phyloP scores from a whole-genome alignment of 805 yeast genomes.

The Millerozyma acaciae region DNA sequence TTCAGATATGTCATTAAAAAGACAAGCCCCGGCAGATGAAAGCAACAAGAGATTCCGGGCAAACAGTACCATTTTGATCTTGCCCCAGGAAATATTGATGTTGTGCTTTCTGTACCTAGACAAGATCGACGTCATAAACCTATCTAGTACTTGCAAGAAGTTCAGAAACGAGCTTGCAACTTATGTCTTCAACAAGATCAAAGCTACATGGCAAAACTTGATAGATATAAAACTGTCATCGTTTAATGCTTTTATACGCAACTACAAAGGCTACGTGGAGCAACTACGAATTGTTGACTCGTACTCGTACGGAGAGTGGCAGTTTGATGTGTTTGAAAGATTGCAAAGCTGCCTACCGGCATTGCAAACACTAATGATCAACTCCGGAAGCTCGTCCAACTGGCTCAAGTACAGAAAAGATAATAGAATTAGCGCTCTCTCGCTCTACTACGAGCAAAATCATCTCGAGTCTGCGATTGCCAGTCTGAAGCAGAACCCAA shows the following conservation, averaged over 20 bases:
- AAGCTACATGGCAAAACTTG: conserved; percentile 25
- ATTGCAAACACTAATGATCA: conserved; percentile 22
- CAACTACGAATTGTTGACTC: conserved; percentile 26
- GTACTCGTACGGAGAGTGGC: conserved; percentile 36
- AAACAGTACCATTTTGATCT: too few species aligned
- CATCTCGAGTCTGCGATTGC: conserved; percentile 12
- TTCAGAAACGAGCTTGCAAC: conserved; percentile 17
- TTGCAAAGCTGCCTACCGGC: conserved; percentile 18
- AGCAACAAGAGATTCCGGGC: too few species aligned
- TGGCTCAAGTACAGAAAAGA: conserved; percentile 38
- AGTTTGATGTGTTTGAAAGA: conserved; percentile 20
- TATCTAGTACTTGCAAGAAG: conserved; percentile 13
- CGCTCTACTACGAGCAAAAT: conserved; percentile 23
- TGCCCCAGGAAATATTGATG: conserved; percentile 10
- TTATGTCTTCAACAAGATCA: conserved; percentile 18
- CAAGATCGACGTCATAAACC: conserved; percentile 7
- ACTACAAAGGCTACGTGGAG: conserved; percentile 12
- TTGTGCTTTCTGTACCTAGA: conserved; percentile 4
- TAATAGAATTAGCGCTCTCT: conserved; percentile 15
- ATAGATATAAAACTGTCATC: conserved; percentile 4
- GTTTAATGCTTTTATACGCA: conserved; percentile 5
- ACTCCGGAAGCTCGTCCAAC: conserved; percentile 33
- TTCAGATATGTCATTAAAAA: too few species aligned
- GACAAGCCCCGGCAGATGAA: too few species aligned
- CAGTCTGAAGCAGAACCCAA: conserved; percentile 12